phyloP scores from a whole-genome alignment of 148 eudicot species.

The Euryodendron excelsum region DNA sequence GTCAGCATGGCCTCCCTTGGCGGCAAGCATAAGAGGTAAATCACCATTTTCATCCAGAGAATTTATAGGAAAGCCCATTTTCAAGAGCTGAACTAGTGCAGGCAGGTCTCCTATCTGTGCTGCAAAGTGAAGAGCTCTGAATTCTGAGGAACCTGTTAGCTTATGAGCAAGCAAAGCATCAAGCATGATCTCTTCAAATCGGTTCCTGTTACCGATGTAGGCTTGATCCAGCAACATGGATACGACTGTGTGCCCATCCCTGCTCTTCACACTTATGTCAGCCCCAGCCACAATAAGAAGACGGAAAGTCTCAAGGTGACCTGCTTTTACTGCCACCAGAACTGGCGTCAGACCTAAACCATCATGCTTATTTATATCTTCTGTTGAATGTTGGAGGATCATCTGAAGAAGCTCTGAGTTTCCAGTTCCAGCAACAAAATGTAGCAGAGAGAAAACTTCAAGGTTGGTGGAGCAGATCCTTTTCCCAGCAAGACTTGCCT shows the following conservation, averaged over 20 bases:
- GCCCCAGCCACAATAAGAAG: neutral
- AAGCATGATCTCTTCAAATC: neutral
- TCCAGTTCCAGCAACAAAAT: neutral
- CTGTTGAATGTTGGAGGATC: neutral
- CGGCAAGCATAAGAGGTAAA: neutral
- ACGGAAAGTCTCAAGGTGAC: neutral
- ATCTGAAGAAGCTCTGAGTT: neutral
- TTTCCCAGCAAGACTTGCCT: neutral
- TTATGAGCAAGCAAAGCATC: conserved; percentile 10
- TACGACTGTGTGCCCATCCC: neutral
- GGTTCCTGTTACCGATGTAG: neutral
- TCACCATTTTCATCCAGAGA: neutral
- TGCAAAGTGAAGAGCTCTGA: neutral
- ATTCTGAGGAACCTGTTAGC: neutral
- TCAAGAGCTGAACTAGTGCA: neutral
- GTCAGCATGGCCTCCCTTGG: conserved; percentile 2
- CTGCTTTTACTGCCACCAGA: neutral
- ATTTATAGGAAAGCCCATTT: neutral
- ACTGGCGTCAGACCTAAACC: neutral
- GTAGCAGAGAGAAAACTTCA: neutral
- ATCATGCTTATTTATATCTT: neutral
- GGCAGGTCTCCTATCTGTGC: neutral
- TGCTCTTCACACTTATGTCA: neutral
- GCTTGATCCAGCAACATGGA: neutral
- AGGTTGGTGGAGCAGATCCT: neutral